Evolutionary conservation across 352 stramenopile genomes (phyloP), one percentile per base, ranked within the genome.

Genomic region (Globisporangium irregulare): DNA sequence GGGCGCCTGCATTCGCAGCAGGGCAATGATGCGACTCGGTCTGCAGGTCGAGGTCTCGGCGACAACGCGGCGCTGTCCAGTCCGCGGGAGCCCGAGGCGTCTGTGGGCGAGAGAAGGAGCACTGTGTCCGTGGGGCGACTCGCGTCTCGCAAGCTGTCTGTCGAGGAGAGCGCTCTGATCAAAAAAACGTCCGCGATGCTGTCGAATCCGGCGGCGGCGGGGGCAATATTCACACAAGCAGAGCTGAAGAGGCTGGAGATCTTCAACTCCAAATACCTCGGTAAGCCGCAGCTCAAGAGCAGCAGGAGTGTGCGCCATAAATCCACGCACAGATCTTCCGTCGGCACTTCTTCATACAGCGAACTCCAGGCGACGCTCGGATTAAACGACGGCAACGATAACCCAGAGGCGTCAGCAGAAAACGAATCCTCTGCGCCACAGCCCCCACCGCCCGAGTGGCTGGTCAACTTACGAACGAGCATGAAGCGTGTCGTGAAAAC

Each of bases 101-200:
- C 59, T 9, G 22, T 27, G 8, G 10, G 36, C 10, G 38, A 56
- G 48, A 27, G 59, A 43, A 34, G 59, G 2, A 43, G 41, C 38
- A 58, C 59, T 15, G 18, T n/a, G 20, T 48, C 41, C 8, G 27
- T 24, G 9, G 38, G 59, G 43, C 64, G 62, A 54, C 43, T 51
- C 0, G 32, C 36, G 24, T 60, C 36, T 34, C 67, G 67, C 27
- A 59, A 56, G 12, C 65, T 91, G 1, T 87, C 79, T 0, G 22
- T 76, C 15, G 72, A 75, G n/a, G 82, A 89, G 36, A 67, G 77
- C 6, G 67, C 74, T 46, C 58, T 81, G 34, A 69, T 90, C 46
- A 73, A 75, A 14, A 82, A 79, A 32, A 82, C 81, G 29, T 92
- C 84, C 29, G 66, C 79, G 50, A 71, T 92, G 24, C 69, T 92